Evolutionary conservation across 352 stramenopile species (phyloP).

Genomic region (Phytophthora syringae): DNA sequence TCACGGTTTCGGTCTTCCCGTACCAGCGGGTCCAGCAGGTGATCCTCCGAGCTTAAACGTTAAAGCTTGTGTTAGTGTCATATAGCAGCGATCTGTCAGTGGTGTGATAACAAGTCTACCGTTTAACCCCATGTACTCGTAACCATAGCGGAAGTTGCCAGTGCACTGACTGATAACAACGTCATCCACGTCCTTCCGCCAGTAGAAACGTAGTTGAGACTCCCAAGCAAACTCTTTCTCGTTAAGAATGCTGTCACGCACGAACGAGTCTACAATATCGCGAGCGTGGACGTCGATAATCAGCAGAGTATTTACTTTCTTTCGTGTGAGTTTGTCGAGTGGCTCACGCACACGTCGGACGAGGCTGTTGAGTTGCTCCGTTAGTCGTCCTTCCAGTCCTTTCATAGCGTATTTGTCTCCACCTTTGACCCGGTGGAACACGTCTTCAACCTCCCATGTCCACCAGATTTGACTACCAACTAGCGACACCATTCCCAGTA

Average conservation of each 20-base stretch:
- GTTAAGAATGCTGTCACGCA: slow-evolving; percentile 90
- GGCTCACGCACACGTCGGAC: slow-evolving; percentile 91
- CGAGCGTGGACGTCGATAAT: slow-evolving; percentile 92
- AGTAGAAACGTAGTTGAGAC: slow-evolving; percentile 91
- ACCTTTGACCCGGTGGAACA: slow-evolving; percentile 88
- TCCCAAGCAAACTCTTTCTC: slow-evolving; percentile 93
- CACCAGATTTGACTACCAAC: slow-evolving; percentile 95
- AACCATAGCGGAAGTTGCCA: slow-evolving; percentile 92
- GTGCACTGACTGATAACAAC: slow-evolving; percentile 93
- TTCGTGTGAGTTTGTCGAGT: slow-evolving; percentile 83
- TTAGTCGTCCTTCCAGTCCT: slow-evolving; percentile 90
- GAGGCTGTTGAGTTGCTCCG: slow-evolving; percentile 90
- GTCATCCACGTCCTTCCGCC: slow-evolving; percentile 91
- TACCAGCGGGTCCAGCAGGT: slow-evolving; percentile 89
- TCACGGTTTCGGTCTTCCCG: slow-evolving; percentile 95
- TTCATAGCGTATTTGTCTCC: slow-evolving; percentile 96
- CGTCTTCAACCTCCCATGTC: slow-evolving; percentile 95
- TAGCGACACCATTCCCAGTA: slow-evolving; percentile 93
- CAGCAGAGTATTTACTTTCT: slow-evolving; percentile 94
- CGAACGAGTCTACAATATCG: slow-evolving; percentile 92
- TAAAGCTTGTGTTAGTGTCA: slow-evolving; percentile 93
- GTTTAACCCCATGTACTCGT: slow-evolving; percentile 95
- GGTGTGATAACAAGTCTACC: slow-evolving; percentile 93
- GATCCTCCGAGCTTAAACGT: slow-evolving; percentile 94
- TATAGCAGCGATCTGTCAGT: slow-evolving; percentile 94